These are phyloP conservation scores for Metarhizium anisopliae DNA, from an alignment of 2,329 filamentous ascomycete genomes.

Conservation along the genomic window DNA sequence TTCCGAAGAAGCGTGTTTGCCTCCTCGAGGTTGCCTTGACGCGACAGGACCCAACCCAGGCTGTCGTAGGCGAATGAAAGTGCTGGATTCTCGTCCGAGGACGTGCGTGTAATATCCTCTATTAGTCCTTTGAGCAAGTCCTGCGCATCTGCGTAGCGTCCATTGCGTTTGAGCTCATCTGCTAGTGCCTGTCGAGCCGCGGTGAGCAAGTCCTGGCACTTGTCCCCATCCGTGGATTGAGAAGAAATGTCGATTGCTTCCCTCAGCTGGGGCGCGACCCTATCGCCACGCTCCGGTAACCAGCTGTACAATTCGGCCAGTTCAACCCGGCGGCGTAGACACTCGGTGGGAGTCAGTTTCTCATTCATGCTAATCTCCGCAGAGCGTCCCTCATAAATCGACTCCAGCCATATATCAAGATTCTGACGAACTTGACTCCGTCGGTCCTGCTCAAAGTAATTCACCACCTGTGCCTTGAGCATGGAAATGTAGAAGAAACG, in stretches of 20 bases:
- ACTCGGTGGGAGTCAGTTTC: neutral
- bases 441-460: neutral
- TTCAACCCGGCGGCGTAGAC: neutral
- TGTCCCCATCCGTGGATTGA: neutral
- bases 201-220: neutral
- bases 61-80: neutral
- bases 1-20: neutral
- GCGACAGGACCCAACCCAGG: neutral
- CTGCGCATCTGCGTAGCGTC: neutral
- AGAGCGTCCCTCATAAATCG: neutral
- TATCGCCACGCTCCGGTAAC: neutral
- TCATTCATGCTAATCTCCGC: neutral
- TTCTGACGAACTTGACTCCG: neutral
- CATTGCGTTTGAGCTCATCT: neutral
- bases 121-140: neutral
- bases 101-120: neutral
- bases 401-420: neutral
- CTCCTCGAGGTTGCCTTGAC: neutral
- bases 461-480: neutral
- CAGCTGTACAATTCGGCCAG: neutral
- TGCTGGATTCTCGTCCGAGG: neutral
- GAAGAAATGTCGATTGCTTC: neutral
- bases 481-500: neutral
- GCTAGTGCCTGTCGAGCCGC: neutral
- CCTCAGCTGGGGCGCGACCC: neutral